phyloP scores from a whole-genome alignment of 805 yeast species.

The Ascoidea asiatica region DNA sequence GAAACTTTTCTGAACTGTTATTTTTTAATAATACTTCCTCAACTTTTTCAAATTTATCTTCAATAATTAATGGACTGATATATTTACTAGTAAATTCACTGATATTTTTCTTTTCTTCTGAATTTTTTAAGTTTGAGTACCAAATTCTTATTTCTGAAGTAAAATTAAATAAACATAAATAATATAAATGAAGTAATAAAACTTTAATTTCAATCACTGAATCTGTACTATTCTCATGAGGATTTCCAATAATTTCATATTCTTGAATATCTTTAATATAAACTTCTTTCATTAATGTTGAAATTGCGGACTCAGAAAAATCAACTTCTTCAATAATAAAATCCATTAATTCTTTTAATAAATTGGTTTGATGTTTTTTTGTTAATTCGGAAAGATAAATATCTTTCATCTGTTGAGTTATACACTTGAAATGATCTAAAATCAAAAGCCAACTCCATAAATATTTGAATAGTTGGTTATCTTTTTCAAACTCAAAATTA shows the following conservation, averaged over 20 bases:
- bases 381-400: conserved; percentile 42
- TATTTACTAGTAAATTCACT: conserved; percentile 48
- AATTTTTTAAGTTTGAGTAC: conserved; percentile 59
- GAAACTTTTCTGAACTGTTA: conserved; percentile 19
- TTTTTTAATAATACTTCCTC: conserved; percentile 16
- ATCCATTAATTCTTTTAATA: conserved; percentile 36
- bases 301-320: conserved; percentile 15
- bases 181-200: conserved; percentile 37
- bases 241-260: conserved; percentile 13
- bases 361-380: conserved; percentile 34
- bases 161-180: conserved; percentile 30
- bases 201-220: conserved; percentile 23
- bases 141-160: conserved; percentile 52
- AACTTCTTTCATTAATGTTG: conserved; percentile 10
- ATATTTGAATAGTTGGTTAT: conserved; percentile 25
- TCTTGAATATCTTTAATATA: conserved; percentile 14
- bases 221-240: conserved; percentile 16
- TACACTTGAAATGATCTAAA: conserved; percentile 45
- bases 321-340: conserved; percentile 43
- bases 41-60: conserved; percentile 40
- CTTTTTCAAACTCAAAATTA: conserved; percentile 21
- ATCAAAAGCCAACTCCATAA: conserved; percentile 61
- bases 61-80: conserved; percentile 53
- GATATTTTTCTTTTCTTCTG: conserved; percentile 43
- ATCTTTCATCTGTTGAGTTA: conserved; percentile 51